These are phyloP conservation scores for Lophiostoma macrostomum DNA, from an alignment of 495 filamentous ascomycete species.

Conservation along the genomic window DNA sequence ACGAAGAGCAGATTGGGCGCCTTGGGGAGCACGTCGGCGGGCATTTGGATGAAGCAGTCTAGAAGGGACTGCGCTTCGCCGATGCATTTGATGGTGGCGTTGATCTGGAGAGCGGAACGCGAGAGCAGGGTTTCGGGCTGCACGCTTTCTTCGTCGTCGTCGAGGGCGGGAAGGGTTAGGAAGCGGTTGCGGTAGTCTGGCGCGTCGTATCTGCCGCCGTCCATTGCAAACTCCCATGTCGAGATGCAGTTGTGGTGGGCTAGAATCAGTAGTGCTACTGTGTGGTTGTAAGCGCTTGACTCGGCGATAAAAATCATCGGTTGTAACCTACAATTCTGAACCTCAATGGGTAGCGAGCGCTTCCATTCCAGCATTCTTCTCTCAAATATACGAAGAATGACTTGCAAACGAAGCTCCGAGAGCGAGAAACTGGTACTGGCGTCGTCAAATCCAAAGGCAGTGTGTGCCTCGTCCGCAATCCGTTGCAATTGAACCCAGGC, in stretches of 20 bases:
- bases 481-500: slow-evolving; percentile 48
- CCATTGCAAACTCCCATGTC: slow-evolving; percentile 34
- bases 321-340: slow-evolving; percentile 35
- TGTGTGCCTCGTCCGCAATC: slow-evolving; percentile 51
- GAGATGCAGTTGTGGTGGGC: slow-evolving; percentile 25
- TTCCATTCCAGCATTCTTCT: slow-evolving; percentile 51
- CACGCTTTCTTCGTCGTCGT: slow-evolving; percentile 39
- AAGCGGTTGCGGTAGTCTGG: slow-evolving; percentile 33
- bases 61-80: slow-evolving; percentile 49
- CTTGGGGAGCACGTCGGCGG: slow-evolving; percentile 43
- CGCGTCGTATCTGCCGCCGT: slow-evolving; percentile 29
- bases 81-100: slow-evolving; percentile 51
- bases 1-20: slow-evolving; percentile 50
- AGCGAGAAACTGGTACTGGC: slow-evolving; percentile 46
- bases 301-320: not conserved
- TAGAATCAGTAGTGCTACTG: slow-evolving; percentile 35
- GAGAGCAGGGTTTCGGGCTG: slow-evolving; percentile 33
- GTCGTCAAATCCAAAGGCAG: slow-evolving; percentile 53
- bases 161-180: slow-evolving; percentile 47
- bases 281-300: slow-evolving; percentile 38
- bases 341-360: slow-evolving; percentile 41
- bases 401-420: slow-evolving; percentile 49
- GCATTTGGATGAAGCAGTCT: slow-evolving; percentile 46
- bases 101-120: slow-evolving; percentile 47
- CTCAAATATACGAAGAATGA: slow-evolving; percentile 52